phyloP scores from a whole-genome alignment of 192 early-diverging fungal genomes.

The Rhizoclosmatium globosum region DNA sequence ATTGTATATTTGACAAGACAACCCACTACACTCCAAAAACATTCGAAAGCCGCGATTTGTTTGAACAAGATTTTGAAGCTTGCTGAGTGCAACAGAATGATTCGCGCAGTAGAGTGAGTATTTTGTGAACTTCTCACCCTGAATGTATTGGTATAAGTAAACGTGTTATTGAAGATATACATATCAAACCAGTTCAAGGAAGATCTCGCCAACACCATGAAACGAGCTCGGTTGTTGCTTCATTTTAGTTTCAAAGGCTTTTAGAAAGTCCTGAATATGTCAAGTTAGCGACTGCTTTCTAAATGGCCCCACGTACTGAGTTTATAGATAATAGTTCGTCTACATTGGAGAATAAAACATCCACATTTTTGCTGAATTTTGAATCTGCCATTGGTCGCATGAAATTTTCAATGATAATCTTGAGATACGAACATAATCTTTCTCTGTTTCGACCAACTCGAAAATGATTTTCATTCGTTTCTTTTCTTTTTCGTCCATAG shows the following conservation, averaged over 20 bases:
- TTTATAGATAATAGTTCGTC: slow-evolving; percentile 55
- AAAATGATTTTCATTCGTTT: slow-evolving; percentile 54
- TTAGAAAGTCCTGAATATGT: slow-evolving; percentile 51
- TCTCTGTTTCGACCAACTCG: slow-evolving; percentile 60
- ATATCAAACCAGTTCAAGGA: slow-evolving; percentile 46
- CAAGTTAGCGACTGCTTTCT: neutral
- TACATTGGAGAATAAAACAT: slow-evolving; percentile 57
- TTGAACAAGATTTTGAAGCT: slow-evolving; percentile 45
- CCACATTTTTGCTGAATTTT: slow-evolving; percentile 50
- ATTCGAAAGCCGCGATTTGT: slow-evolving; percentile 47
- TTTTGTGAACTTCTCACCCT: slow-evolving; percentile 54
- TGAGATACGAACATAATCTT: slow-evolving; percentile 61
- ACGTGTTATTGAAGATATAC: neutral
- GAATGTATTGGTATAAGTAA: neutral
- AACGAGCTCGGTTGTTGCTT: slow-evolving; percentile 45
- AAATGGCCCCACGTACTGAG: slow-evolving; percentile 14
- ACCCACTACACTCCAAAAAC: slow-evolving; percentile 53
- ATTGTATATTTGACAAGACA: neutral
- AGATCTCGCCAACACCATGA: slow-evolving; percentile 48
- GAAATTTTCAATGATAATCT: slow-evolving; percentile 61
- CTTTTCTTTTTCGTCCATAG: slow-evolving; percentile 42
- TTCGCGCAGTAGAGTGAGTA: slow-evolving; percentile 61
- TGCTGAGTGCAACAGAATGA: slow-evolving; percentile 46
- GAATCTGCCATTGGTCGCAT: slow-evolving; percentile 53
- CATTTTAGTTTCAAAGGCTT: slow-evolving; percentile 40